Evolutionary conservation across 306 rosid species (phyloP).

Genomic region (Comarum palustre): DNA sequence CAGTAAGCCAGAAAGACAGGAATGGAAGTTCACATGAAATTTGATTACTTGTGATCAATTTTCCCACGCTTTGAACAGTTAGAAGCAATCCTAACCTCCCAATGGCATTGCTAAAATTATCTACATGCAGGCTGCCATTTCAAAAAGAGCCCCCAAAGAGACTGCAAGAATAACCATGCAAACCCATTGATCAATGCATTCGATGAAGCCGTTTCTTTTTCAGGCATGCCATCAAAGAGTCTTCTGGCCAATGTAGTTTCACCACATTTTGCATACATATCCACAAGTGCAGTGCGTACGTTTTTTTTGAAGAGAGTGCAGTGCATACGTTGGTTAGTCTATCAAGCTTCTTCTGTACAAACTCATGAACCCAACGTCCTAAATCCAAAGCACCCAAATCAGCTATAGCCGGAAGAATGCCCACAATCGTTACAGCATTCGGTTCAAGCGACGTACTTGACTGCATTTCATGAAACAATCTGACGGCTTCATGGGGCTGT

Average conservation of each 20-base stretch:
- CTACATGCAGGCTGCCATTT: not conserved
- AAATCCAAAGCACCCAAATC: constrained; percentile 63
- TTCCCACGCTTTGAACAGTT: not conserved
- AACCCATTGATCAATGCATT: constrained; percentile 74
- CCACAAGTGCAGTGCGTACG: too few relatives aligned
- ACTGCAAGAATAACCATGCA: too few relatives aligned
- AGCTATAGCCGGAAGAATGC: constrained; percentile 71
- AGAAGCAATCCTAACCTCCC: not conserved
- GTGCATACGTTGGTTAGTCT: constrained; percentile 40
- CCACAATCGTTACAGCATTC: constrained; percentile 53
- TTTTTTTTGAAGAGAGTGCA: too few relatives aligned
- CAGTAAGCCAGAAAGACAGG: not conserved
- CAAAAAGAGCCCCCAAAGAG: not conserved
- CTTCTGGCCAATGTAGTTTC: constrained; percentile 45
- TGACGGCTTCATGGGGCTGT: constrained; percentile 49
- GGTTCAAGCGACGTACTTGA: constrained; percentile 37
- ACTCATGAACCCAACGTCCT: constrained; percentile 57
- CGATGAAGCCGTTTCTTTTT: constrained; percentile 56
- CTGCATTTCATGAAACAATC: constrained; percentile 54
- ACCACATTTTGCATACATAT: constrained; percentile 78
- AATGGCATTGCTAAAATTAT: not conserved
- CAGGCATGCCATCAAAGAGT: constrained; percentile 42
- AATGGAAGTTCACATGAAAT: too few relatives aligned
- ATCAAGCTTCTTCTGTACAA: constrained; percentile 46
- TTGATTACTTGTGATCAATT: too few relatives aligned